Conservation (phyloP, 306 rosid species). For the Styphnolobium japonicum region DNA sequence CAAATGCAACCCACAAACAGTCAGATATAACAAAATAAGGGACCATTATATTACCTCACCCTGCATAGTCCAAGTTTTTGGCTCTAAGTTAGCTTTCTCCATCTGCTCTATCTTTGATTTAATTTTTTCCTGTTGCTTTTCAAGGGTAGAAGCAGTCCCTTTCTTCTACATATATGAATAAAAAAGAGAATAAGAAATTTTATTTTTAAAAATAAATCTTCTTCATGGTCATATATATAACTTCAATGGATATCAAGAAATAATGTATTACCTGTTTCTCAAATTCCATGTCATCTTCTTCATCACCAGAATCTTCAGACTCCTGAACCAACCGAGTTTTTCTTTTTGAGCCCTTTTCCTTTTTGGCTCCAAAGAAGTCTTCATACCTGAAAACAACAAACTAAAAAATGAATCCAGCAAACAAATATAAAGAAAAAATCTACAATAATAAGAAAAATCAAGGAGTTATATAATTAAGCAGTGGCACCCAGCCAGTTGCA, state of each 20-base stretch:
- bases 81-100: constrained; percentile 80
- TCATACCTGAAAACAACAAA: constrained; percentile 56
- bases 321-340: constrained; percentile 34
- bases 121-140: constrained; percentile 56
- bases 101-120: constrained; percentile 66
- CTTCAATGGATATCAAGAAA: not conserved
- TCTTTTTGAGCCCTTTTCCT: constrained; percentile 40
- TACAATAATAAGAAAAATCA: constrained; percentile 8
- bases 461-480: not conserved
- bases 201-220: not conserved
- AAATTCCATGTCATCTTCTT: constrained; percentile 39
- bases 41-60: constrained; percentile 70
- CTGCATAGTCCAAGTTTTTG: constrained; percentile 83
- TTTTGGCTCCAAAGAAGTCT: constrained; percentile 64
- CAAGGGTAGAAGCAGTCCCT: constrained; percentile 61
- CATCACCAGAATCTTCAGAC: constrained; percentile 44
- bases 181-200: constrained; percentile 10
- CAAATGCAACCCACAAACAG: not conserved
- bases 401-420: constrained; percentile 11
- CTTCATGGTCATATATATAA: not conserved
- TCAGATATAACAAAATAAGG: not conserved
- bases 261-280: constrained; percentile 31
- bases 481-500: not conserved
- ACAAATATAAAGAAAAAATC: constrained; percentile 6
- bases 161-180: constrained; percentile 31